Percentiles rank a stretch among this genome's conserved stretches.
These are phyloP conservation scores for Trichomonascaceae sp. DNA, from an alignment of 1,139 yeast species.

Conservation along the genomic window DNA sequence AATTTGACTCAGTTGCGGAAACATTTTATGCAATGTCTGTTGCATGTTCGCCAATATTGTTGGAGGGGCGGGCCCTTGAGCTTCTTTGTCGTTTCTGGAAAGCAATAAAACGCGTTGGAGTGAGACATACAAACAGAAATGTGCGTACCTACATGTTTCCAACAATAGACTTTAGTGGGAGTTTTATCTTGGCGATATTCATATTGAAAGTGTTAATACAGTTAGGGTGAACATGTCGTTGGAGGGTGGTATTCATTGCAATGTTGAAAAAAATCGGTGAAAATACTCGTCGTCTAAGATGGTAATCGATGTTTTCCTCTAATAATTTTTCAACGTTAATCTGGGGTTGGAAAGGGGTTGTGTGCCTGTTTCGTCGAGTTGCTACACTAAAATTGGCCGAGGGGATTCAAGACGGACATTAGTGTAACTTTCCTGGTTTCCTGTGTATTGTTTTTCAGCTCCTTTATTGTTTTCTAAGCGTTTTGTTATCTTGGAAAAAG, in stretches of 20 bases:
- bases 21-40: not conserved
- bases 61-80: not conserved
- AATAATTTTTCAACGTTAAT: no score
- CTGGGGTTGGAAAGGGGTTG: no score
- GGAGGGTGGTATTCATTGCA: no score
- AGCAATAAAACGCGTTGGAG: not conserved
- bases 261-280: no score
- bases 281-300: no score
- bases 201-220: not conserved
- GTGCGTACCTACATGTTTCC: not conserved
- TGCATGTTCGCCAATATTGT: not conserved
- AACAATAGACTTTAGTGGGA: not conserved
- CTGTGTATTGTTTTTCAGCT: no score
- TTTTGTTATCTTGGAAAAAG: not conserved
- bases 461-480: not conserved
- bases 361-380: no score
- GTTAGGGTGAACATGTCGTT: not conserved
- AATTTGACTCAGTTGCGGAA: not conserved
- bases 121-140: not conserved
- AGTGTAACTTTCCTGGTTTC: no score
- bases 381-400: no score
- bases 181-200: not conserved
- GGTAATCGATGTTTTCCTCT: no score
- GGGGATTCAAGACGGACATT: no score
- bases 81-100: not conserved